phyloP scores from a whole-genome alignment of 805 yeast species.

The Pichia cephalocereana region DNA sequence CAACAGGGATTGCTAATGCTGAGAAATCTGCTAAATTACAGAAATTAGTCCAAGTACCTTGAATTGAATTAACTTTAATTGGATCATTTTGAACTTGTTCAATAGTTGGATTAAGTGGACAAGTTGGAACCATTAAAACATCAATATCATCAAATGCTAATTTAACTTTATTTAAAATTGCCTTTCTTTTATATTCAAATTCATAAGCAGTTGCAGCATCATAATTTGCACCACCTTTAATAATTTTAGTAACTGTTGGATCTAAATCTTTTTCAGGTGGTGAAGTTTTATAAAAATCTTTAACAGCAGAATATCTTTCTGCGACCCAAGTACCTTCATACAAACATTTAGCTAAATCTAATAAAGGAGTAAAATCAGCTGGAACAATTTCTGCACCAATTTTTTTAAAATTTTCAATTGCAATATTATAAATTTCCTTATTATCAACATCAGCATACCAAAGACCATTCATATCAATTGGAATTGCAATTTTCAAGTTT shows the following conservation, averaged over 20 bases:
- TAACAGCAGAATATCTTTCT: conserved; percentile 80
- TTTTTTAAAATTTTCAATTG: conserved; percentile 44
- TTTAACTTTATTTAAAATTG: conserved; percentile 57
- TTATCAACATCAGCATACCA: conserved; percentile 88
- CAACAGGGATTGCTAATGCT: conserved; percentile 86
- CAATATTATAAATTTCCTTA: conserved; percentile 43
- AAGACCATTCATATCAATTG: conserved; percentile 43
- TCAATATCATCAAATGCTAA: conserved; percentile 52
- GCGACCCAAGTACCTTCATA: conserved; percentile 99
- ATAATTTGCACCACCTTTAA: conserved; percentile 67
- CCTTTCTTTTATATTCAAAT: conserved; percentile 81
- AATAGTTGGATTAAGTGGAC: conserved; percentile 85
- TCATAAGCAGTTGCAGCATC: conserved; percentile 79
- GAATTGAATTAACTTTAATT: conserved; percentile 70
- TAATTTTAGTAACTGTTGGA: conserved; percentile 72
- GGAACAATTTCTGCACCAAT: conserved; percentile 52
- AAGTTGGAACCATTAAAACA: conserved; percentile 82
- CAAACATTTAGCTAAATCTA: conserved; percentile 75
- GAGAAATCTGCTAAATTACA: conserved; percentile 90
- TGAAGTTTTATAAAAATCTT: conserved; percentile 58
- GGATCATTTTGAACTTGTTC: conserved; percentile 71
- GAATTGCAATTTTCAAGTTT: conserved; percentile 67
- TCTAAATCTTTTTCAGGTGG: conserved; percentile 69
- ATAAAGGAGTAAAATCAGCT: conserved; percentile 64
- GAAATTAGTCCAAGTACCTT: conserved; percentile 98